Conservation (phyloP, 1,284 basidiomycete genomes). For the Moniliella sp. region DNA sequence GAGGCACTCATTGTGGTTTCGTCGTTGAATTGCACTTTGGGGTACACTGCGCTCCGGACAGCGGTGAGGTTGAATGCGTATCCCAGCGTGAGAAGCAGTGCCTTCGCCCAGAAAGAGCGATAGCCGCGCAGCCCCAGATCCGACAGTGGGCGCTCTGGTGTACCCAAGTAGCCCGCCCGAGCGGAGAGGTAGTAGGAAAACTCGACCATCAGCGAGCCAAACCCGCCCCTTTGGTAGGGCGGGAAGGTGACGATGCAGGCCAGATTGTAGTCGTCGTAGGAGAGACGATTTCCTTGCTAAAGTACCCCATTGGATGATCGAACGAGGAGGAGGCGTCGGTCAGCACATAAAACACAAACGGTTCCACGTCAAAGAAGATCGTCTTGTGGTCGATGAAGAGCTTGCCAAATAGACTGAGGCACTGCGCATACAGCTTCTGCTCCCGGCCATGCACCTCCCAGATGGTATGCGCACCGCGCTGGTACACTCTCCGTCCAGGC, state of each 20-base stretch:
- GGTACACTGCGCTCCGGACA: too few relatives aligned
- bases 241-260: constrained; percentile 90
- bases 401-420: constrained; percentile 82
- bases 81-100: constrained; percentile 62
- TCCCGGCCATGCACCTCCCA: constrained; percentile 98
- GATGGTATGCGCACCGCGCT: constrained; percentile 66
- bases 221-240: constrained; percentile 70
- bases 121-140: constrained; percentile 78
- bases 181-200: constrained; percentile 84
- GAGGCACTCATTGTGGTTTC: too few relatives aligned
- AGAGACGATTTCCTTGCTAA: constrained; percentile 86
- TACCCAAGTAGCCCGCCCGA: constrained; percentile 53
- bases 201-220: constrained; percentile 87
- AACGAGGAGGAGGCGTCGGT: constrained; percentile 54
- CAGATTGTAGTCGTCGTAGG: constrained; percentile 88
- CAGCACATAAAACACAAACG: constrained; percentile 66
- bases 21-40: too few relatives aligned
- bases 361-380: constrained; percentile 60
- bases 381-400: constrained; percentile 98
- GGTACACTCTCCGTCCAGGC: constrained; percentile 72
- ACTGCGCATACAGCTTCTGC: constrained; percentile 94
- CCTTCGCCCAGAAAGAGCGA: constrained; percentile 70
- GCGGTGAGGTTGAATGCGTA: constrained; percentile 36
- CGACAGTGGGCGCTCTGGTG: constrained; percentile 80
- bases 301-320: constrained; percentile 74